These are phyloP conservation scores for Rosellinia necatrix DNA, from an alignment of 2,329 filamentous ascomycete species.

Conservation along the genomic window DNA sequence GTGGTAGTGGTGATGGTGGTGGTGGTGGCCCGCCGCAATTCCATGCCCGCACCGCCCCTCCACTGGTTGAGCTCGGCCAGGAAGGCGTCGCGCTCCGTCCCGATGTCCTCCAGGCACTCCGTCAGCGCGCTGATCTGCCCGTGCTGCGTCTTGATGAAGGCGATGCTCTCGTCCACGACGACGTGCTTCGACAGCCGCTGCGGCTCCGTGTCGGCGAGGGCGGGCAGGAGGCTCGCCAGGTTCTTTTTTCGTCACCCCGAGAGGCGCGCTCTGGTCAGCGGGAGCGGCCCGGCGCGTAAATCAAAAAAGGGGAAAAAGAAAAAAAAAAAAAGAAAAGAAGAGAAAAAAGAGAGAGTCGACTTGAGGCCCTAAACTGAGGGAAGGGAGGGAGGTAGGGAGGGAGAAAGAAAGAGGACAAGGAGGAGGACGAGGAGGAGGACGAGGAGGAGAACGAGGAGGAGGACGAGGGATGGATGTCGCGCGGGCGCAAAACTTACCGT, in stretches of 20 bases:
- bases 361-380: too few species aligned
- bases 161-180: conserved; percentile 45
- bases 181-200: conserved; percentile 47
- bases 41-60: conserved; percentile 29
- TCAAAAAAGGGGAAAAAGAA: too few species aligned
- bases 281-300: too few species aligned
- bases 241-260: too few species aligned
- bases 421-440: neutral
- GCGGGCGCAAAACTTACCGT: conserved; percentile 42
- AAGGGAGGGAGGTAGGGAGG: too few species aligned
- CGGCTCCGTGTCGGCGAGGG: conserved; percentile 41
- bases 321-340: too few species aligned
- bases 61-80: conserved; percentile 32
- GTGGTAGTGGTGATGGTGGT: too few species aligned
- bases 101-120: conserved; percentile 24
- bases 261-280: too few species aligned
- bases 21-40: conserved; percentile 26
- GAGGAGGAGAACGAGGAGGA: neutral
- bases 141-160: conserved; percentile 38
- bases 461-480: too few species aligned
- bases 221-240: conserved; percentile 43
- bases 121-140: conserved; percentile 24
- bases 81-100: conserved; percentile 31
- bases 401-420: neutral
- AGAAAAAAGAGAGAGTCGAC: too few species aligned